Evolutionary conservation across 306 rosid genomes (phyloP), one percentile per base, ranked within the genome.

Genomic region (Prunus fruticosa): DNA sequence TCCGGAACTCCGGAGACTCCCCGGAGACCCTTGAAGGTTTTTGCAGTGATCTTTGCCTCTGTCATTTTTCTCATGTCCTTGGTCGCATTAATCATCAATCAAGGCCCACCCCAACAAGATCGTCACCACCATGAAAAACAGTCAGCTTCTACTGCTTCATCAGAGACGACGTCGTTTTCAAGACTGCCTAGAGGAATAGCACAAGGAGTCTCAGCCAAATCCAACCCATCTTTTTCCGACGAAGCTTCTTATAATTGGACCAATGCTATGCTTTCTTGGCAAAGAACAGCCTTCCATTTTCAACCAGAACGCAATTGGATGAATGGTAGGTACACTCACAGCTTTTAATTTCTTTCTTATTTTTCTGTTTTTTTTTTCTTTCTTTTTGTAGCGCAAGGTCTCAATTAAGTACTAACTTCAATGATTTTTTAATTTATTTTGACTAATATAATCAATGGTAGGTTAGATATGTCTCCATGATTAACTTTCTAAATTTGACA

Each of bases 221-320:
- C 98, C 4, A 71, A 86, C 10, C 84, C 91, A 10, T 66, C 64
- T 3, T 30, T 80, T 60, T 77, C 83, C 25, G 65, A 67, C 0
- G 74, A 45, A 41, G 57, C 62, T 22, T 79, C 93, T 0, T 91
- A 76, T 56, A 87, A 87, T 46, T 94, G 98, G 97, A 91, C 96
- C 2, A 87, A 90, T 77, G 94, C 93, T 11, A 94, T 92, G 93
- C 69, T 94, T 23, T 89, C 91, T 68, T 94, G 97, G 94, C 97
- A 94, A 78, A 69, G 91, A 87, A 85, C 96, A n/a, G 77, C 97
- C 46, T 90, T 72, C 78, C 98, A 91, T 62, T 94, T 91, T 83
- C 93, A 94, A 71, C 98, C 93, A 0, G 66, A 86, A 32, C 49
- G 32, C 5, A 90, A 94, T 76, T 94, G 95, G 93, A 92, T 89